Percentiles rank a stretch among this genome's conserved stretches.
phyloP scores from a whole-genome alignment of 805 yeast species.

The Cyberlindnera nakhonratchasimensis region DNA sequence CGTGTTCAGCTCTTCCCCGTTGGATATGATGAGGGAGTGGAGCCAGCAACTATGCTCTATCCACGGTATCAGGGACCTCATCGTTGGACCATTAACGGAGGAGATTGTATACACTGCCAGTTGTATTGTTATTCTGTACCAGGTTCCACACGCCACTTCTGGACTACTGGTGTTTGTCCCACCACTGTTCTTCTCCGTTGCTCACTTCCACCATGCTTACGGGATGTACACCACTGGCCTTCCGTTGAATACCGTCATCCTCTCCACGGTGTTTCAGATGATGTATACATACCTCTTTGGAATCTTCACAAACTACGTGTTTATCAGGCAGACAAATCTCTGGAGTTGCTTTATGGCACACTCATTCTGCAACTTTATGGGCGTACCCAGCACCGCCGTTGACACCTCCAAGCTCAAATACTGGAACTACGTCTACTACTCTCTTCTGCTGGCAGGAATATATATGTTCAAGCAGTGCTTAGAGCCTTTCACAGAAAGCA shows the following conservation, averaged over 20 bases:
- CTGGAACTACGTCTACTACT: constrained; percentile 36
- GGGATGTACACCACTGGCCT: constrained; percentile 36
- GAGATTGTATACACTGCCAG: constrained; percentile 65
- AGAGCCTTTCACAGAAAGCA: constrained; percentile 11
- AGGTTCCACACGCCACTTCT: constrained; percentile 19
- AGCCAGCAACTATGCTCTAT: constrained; percentile 28
- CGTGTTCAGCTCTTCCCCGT: constrained; percentile 18
- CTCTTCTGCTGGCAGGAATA: constrained; percentile 42
- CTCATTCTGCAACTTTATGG: constrained; percentile 63
- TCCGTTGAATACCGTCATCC: constrained; percentile 32
- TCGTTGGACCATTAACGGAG: constrained; percentile 76
- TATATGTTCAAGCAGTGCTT: constrained; percentile 35
- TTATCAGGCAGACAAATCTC: constrained; percentile 47
- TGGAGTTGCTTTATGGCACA: constrained; percentile 62
- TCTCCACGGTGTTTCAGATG: constrained; percentile 48
- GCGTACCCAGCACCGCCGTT: constrained; percentile 49
- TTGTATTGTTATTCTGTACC: constrained; percentile 32
- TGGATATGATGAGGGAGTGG: constrained; percentile 20
- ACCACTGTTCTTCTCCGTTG: constrained; percentile 70
- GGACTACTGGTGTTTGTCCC: constrained; percentile 36
- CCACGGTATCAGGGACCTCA: constrained; percentile 49
- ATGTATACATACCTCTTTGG: constrained; percentile 72
- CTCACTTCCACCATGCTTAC: constrained; percentile 74
- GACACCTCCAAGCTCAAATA: constrained; percentile 16
- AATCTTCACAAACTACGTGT: constrained; percentile 53